Percentiles rank a stretch among this genome's conserved stretches.
phyloP scores from a whole-genome alignment of 345 rosid genomes.

The Eucalyptus polyanthemos region DNA sequence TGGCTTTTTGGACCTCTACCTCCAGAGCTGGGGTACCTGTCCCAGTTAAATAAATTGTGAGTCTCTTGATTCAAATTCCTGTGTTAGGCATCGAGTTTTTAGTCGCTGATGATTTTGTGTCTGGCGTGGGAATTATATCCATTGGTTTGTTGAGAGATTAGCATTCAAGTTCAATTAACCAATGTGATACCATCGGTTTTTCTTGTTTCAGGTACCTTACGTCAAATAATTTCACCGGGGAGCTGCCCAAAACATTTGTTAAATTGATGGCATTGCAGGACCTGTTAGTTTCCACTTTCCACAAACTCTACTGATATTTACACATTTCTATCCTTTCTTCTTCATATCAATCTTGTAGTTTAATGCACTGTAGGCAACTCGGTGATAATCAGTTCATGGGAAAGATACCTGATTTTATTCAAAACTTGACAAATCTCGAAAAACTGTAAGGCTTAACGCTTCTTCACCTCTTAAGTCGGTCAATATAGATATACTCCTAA shows the following conservation, averaged over 20 bases:
- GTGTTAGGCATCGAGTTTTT: not conserved
- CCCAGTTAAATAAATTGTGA: not conserved
- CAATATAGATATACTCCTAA: too few relatives aligned
- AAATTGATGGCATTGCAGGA: not conserved
- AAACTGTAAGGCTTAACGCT: not conserved
- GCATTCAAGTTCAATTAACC: not conserved
- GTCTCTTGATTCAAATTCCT: not conserved
- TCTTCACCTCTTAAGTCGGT: too few relatives aligned
- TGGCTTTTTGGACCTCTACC: too few relatives aligned
- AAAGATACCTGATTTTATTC: not conserved
- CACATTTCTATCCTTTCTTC: not conserved
- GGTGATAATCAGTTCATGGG: not conserved
- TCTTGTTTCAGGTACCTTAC: not conserved
- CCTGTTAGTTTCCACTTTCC: not conserved
- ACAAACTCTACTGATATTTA: not conserved
- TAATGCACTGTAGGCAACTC: not conserved
- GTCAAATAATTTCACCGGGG: not conserved
- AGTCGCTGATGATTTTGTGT: not conserved
- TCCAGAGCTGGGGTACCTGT: not conserved
- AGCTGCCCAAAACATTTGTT: not conserved
- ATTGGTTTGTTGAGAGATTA: not conserved
- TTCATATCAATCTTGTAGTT: not conserved
- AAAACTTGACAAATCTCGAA: not conserved
- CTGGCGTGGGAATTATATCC: not conserved
- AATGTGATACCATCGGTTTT: not conserved